Base-by-base conservation (phyloP, 352 stramenopile species). In the Phytopythium oedochilum region DNA sequence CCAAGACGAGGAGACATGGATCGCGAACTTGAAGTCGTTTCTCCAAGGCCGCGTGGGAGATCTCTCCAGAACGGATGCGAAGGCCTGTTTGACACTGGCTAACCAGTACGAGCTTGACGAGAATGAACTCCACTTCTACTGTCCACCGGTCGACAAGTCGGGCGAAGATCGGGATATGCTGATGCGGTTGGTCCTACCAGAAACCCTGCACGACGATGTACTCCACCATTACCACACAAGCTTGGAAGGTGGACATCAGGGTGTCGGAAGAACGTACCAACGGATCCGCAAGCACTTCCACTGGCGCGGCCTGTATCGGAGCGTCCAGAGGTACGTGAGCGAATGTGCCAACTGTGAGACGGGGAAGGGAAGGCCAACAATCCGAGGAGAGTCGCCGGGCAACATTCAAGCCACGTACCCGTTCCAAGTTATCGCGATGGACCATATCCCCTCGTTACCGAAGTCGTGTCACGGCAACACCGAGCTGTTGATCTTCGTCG, bases 371-470 rank as follows among this genome's bases (percentile, higher is more conserved):
- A 2, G 5, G 7, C 43, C 43, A 15, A 32, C 3, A 2, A 55
- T 57, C 7, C 59, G 44, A 23, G 52, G 52, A 3, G 46, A 49
- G 17, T 65, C 53, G 0, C 59, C 53, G 11, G 48, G 52, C 1
- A 63, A 55, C 35, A 45, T 62, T 6, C 23, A 40, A 5, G 48
- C 56, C 14, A 62, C 46, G 47, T 53, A 53, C 17, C 55, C 36
- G 17, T 56, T 59, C 17, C 50, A 59, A 15, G 31, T 55, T 17
- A 47, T 63, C 22, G 57, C 23, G 2, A 63, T 59, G 57, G 57
- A 63, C 29, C 54, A 66, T 14, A 55, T 63, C 23, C 34, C 60
- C 1, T 57, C 59, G 15, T 29, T 65, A 3, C 53, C 38, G 11
- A 26, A 45, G 20, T 45, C 38, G 9, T 53, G 50, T 28, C 6